Evolutionary conservation across 73 alveolate species (phyloP).

Genomic region (Paramecium tetraurelia): DNA sequence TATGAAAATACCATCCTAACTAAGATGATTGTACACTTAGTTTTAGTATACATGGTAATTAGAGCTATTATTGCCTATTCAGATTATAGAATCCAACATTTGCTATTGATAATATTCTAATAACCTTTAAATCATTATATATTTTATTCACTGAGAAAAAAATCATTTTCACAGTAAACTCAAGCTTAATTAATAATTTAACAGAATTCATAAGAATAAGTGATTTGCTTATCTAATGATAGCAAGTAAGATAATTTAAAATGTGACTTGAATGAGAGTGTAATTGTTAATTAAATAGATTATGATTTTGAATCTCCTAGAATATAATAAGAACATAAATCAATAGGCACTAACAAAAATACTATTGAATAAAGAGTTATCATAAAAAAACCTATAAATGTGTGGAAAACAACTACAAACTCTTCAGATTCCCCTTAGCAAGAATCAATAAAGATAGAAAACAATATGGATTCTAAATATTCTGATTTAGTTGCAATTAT

Average conservation of each 20-base stretch:
- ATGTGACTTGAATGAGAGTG: background rate
- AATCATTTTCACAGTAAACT: background rate
- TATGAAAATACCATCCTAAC: background rate
- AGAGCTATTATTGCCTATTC: background rate
- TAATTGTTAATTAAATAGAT: background rate
- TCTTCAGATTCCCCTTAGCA: background rate
- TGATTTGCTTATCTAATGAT: background rate
- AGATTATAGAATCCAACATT: background rate
- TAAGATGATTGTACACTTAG: background rate
- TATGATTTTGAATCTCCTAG: background rate
- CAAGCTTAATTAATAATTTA: background rate
- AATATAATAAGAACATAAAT: background rate
- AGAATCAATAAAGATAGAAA: background rate
- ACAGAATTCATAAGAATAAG: background rate
- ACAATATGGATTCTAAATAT: background rate
- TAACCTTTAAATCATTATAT: background rate
- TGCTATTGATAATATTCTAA: background rate
- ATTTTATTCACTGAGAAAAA: background rate
- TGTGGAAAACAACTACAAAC: background rate
- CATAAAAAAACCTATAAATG: background rate
- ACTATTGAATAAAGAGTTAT: background rate
- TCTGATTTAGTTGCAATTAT: background rate
- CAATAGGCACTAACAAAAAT: background rate
- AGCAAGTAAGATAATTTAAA: background rate
- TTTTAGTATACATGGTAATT: background rate